Evolutionary conservation across 768 basidiomycete genomes (phyloP), one percentile per base, ranked within the genome.

Genomic region (Crepidotus variabilis): DNA sequence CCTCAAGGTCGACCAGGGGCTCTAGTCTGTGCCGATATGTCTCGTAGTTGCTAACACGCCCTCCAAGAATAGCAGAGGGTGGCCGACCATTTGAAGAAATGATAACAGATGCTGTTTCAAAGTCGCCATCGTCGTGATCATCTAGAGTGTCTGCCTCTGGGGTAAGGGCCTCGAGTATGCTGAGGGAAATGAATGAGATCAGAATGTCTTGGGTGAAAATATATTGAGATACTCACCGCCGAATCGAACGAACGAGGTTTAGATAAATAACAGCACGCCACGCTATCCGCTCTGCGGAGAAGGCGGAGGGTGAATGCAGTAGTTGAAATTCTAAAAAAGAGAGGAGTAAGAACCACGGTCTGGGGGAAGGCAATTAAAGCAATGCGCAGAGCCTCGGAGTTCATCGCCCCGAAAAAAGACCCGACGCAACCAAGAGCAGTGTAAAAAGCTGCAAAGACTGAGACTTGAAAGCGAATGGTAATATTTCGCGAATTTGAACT

Each of bases 191-290:
- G 39, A 53, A 47, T 61, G 56, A 53, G 47, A 57, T 60, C 53
- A 51, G 64, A 57, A 28, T 32, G 55, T 48, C 21, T 28, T 4
- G 28, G 56, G 52, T 52, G 28, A 52, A 39, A 50, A 55, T 59
- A 55, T 52, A 47, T 51, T 56, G 22, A 39, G 54, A 55, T 46
- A 70, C 77, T 60, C 67, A 85, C 87, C 87, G 83, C 64, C 86
- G 84, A 63, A 93, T 73, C 58, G 91, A 93, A 67, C 86, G 85
- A 57, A 92, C 87, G 60, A 94, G 78, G 71, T 94, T 94, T 58
- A 93, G 81, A 73, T 93, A 94, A 64, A 94, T 88, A 62, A 94
- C 90, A 50, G 88, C 82, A 51, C 91, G 84, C 91, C 91, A 94
- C 23, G 90, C 88, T 54, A 89, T 84, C 59, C 91, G 80, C 67